Percentiles rank a stretch among this genome's conserved stretches.
phyloP scores from a whole-genome alignment of 768 basidiomycete genomes.

The Leucocoprinus sp. region DNA sequence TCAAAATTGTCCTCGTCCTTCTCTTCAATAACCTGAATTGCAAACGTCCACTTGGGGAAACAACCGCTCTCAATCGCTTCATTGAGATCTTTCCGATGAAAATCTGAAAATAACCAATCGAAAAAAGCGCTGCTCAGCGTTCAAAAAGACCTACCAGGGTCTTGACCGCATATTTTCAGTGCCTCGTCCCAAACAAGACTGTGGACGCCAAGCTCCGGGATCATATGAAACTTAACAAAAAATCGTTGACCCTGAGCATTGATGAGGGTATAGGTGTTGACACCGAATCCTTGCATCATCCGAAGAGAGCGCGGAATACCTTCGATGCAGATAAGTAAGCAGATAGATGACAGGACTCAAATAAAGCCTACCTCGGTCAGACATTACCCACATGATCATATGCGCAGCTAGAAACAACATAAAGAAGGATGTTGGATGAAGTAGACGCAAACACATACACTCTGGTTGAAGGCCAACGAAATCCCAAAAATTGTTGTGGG shows the following conservation, averaged over 20 bases:
- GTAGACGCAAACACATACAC: constrained; percentile 22
- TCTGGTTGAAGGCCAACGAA: constrained; percentile 68
- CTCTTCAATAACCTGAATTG: constrained; percentile 65
- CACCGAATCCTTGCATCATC: constrained; percentile 87
- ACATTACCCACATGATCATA: constrained; percentile 81
- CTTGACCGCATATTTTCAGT: constrained; percentile 73
- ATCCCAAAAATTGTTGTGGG: constrained; percentile 88
- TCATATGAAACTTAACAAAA: constrained; percentile 88
- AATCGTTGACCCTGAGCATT: constrained; percentile 57
- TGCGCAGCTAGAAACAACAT: constrained; percentile 40
- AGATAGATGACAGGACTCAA: background rate
- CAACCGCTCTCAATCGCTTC: constrained; percentile 73
- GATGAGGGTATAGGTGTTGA: constrained; percentile 76
- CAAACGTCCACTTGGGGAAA: constrained; percentile 73
- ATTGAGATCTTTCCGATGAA: constrained; percentile 78
- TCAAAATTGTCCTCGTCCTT: constrained; percentile 73
- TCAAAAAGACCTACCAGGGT: constrained; percentile 45
- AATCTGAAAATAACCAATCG: constrained; percentile 38
- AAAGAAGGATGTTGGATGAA: background rate
- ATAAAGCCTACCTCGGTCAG: constrained; percentile 46
- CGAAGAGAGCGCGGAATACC: constrained; percentile 77
- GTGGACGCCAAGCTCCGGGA: constrained; percentile 75
- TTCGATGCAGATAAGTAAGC: constrained; percentile 9
- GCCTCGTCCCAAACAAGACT: constrained; percentile 87
- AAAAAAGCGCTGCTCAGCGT: background rate